phyloP scores from a whole-genome alignment of 805 yeast genomes.

The Starmera quercuum region DNA sequence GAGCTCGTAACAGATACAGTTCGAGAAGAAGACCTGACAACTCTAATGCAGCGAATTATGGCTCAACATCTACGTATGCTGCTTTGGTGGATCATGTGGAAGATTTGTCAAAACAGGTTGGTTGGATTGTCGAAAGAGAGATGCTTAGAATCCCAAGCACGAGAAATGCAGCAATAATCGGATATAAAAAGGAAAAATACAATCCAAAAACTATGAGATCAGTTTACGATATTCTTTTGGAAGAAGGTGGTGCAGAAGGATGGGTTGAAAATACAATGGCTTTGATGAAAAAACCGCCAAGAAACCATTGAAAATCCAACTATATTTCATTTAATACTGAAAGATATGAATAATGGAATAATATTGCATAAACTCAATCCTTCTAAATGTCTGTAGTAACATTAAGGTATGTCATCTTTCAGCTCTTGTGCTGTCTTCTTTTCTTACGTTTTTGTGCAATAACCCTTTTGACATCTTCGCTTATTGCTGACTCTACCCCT shows the following conservation, averaged over 20 bases:
- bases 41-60: slow-evolving; percentile 12
- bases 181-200: slow-evolving; percentile 35
- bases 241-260: slow-evolving; percentile 86
- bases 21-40: slow-evolving; percentile 26
- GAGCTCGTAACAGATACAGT: slow-evolving; percentile 62
- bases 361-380: neutral
- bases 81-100: slow-evolving; percentile 83
- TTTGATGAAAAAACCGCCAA: slow-evolving; percentile 60
- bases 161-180: slow-evolving; percentile 84
- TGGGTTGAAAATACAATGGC: slow-evolving; percentile 82
- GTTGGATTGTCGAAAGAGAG: slow-evolving; percentile 83
- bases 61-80: slow-evolving; percentile 58
- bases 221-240: slow-evolving; percentile 52
- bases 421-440: slow-evolving; percentile 39
- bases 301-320: slow-evolving; percentile 47
- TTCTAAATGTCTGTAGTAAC: too few species aligned
- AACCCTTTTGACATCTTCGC: slow-evolving; percentile 51
- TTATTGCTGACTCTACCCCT: slow-evolving; percentile 28
- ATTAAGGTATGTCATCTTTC: too few species aligned
- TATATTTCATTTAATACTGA: neutral
- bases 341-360: neutral
- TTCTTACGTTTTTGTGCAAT: slow-evolving; percentile 66
- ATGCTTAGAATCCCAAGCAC: slow-evolving; percentile 92
- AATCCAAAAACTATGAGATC: slow-evolving; percentile 20
- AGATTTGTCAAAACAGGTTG: slow-evolving; percentile 54